Conservation (phyloP, 768 basidiomycete genomes). For the Zangia roseola region DNA sequence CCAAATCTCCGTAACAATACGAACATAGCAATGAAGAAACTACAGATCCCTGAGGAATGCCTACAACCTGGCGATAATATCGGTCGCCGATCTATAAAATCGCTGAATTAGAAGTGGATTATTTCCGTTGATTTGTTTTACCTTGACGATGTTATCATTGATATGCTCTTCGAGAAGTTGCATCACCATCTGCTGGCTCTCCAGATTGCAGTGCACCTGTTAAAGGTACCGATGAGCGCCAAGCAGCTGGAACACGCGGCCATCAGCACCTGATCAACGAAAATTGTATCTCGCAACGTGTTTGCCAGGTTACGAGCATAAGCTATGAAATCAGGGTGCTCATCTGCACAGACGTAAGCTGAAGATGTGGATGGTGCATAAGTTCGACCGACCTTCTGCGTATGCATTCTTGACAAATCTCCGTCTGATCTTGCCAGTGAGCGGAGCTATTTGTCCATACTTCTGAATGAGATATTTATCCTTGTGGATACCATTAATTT, state of each 20-base stretch:
- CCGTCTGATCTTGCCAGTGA: slow-evolving; percentile 55
- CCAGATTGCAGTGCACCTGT: slow-evolving; percentile 54
- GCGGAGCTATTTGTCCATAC: slow-evolving; percentile 63
- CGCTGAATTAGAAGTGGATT: background rate
- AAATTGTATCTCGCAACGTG: slow-evolving; percentile 70
- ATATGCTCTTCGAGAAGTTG: slow-evolving; percentile 86
- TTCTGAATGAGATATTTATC: slow-evolving; percentile 70
- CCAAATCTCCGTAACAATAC: slow-evolving; percentile 93
- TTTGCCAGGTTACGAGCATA: slow-evolving; percentile 68
- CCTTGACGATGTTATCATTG: slow-evolving; percentile 90
- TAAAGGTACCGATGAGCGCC: background rate
- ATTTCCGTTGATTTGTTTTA: slow-evolving; percentile 18
- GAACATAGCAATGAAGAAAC: slow-evolving; percentile 92
- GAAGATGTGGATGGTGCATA: background rate
- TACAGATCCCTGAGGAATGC: slow-evolving; percentile 97
- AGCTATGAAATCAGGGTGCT: slow-evolving; percentile 70
- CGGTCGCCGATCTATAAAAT: slow-evolving; percentile 65
- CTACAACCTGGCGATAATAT: slow-evolving; percentile 86
- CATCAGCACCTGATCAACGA: slow-evolving; percentile 73
- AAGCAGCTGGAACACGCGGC: background rate
- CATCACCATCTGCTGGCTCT: slow-evolving; percentile 57
- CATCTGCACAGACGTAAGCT: slow-evolving; percentile 45
- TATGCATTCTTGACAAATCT: slow-evolving; percentile 59
- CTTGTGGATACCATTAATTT: slow-evolving; percentile 36
- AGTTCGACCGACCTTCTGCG: slow-evolving; percentile 52